phyloP scores from a whole-genome alignment of 2,329 filamentous ascomycete genomes.

The Pseudogymnoascus sp. region DNA sequence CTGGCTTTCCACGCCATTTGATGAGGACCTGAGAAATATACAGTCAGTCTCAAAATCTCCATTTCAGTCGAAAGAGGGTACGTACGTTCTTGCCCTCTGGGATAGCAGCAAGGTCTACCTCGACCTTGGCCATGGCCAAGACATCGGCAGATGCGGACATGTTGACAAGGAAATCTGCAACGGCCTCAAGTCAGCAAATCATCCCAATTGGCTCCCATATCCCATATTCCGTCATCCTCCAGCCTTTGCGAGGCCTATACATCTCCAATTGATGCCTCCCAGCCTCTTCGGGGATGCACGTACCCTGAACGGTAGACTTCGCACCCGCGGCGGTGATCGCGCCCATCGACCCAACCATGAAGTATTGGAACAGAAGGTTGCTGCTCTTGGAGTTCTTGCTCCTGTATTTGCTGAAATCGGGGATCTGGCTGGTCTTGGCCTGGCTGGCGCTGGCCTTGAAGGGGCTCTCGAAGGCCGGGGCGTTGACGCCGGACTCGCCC shows the following conservation, averaged over 20 bases:
- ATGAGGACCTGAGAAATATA: conserved; percentile 67
- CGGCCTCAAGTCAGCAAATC: conserved; percentile 16
- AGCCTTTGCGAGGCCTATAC: neutral
- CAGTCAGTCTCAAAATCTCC: conserved; percentile 11
- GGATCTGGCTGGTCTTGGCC: conserved; percentile 59
- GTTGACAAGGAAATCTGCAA: conserved; percentile 94
- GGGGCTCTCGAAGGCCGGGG: conserved; percentile 48
- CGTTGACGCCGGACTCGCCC: conserved; percentile 18
- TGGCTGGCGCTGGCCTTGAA: conserved; percentile 45
- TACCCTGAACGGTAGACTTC: conserved; percentile 98
- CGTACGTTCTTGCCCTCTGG: conserved; percentile 99
- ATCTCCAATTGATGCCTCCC: conserved; percentile 6
- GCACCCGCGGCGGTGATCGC: conserved; percentile 85
- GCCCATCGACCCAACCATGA: conserved; percentile 96
- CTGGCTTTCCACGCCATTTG: conserved; percentile 99
- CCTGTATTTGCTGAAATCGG: conserved; percentile 83
- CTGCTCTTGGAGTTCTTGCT: conserved; percentile 56
- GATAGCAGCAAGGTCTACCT: conserved; percentile 85
- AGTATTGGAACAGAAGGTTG: conserved; percentile 92
- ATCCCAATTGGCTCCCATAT: conserved; percentile 16
- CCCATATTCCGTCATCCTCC: neutral
- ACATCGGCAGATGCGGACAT: conserved; percentile 99
- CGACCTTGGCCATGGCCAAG: conserved; percentile 98
- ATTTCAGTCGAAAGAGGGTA: conserved; percentile 19
- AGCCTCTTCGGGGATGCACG: conserved; percentile 30